Percentiles rank a stretch among this genome's conserved stretches.
These are phyloP conservation scores for Diplocarpon mali DNA, from an alignment of 2,329 filamentous ascomycete genomes.

Conservation along the genomic window DNA sequence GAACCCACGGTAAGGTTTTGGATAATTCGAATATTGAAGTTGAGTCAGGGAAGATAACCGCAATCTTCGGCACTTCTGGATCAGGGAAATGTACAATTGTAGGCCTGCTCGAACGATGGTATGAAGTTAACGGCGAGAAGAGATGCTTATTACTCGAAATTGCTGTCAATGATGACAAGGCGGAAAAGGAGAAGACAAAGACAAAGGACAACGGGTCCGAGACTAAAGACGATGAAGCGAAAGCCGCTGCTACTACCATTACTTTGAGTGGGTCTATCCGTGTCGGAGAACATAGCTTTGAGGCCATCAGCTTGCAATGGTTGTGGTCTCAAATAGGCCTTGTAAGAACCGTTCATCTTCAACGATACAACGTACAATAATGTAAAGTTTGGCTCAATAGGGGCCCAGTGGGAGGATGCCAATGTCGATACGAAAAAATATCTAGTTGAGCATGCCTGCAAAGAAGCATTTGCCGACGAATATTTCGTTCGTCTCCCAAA, in stretches of 20 bases:
- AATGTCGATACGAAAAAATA: slow-evolving; percentile 43
- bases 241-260: slow-evolving; percentile 27
- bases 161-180: slow-evolving; percentile 35
- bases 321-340: slow-evolving; percentile 48
- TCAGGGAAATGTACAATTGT: slow-evolving; percentile 67
- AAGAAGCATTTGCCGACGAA: slow-evolving; percentile 57
- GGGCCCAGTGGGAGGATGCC: slow-evolving; percentile 41
- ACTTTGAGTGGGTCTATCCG: slow-evolving; percentile 41
- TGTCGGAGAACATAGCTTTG: slow-evolving; percentile 42
- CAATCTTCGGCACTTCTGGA: slow-evolving; percentile 63
- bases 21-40: slow-evolving; percentile 34
- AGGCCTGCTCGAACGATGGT: slow-evolving; percentile 61
- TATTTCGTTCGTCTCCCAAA: slow-evolving; percentile 55
- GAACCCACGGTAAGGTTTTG: slow-evolving; percentile 52
- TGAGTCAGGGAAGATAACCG: slow-evolving; percentile 54
- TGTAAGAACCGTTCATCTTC: slow-evolving; percentile 59
- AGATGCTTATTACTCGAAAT: slow-evolving; percentile 30
- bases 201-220: not conserved
- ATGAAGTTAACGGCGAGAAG: slow-evolving; percentile 45
- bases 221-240: slow-evolving; percentile 1
- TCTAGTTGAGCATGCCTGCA: slow-evolving; percentile 52
- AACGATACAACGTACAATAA: slow-evolving; percentile 54
- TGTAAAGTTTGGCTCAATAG: slow-evolving; percentile 46
- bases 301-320: slow-evolving; percentile 52
- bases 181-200: slow-evolving; percentile 32